Evolutionary conservation across 257 asterid species (phyloP).

Genomic region (Solanum tarapatanum): DNA sequence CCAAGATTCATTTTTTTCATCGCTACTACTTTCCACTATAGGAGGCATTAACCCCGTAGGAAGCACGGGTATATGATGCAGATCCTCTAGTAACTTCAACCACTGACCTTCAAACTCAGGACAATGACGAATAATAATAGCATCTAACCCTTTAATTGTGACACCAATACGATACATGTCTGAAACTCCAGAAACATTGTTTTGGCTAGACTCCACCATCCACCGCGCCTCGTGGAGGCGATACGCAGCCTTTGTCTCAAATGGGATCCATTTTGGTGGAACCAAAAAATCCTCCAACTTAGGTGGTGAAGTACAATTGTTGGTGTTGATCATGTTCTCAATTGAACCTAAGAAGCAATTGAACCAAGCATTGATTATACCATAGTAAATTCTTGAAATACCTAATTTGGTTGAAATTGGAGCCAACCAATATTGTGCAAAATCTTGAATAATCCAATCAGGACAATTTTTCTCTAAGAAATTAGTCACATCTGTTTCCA

Average conservation of each 20-base stretch:
- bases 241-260: conserved; percentile 18
- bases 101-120: background rate
- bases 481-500: conserved; percentile 1
- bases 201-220: conserved; percentile 8
- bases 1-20: conserved; percentile 13
- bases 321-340: background rate
- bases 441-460: conserved; percentile 25
- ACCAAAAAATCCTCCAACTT: conserved; percentile 18
- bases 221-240: background rate
- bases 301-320: background rate
- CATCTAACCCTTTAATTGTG: background rate
- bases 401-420: conserved; percentile 5
- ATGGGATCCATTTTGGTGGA: conserved; percentile 18
- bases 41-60: conserved; percentile 27
- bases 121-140: conserved; percentile 1
- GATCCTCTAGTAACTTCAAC: background rate
- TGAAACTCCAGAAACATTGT: background rate
- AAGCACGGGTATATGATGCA: background rate
- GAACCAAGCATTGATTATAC: conserved; percentile 1
- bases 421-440: conserved; percentile 19
- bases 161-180: background rate
- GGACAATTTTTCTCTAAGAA: conserved; percentile 8
- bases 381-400: background rate
- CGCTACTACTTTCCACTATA: background rate
- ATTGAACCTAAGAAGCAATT: background rate